Percentiles rank a stretch among this genome's conserved stretches.
Conservation (phyloP, 2,329 filamentous ascomycete genomes). For the Podosphaera aphanis region DNA sequence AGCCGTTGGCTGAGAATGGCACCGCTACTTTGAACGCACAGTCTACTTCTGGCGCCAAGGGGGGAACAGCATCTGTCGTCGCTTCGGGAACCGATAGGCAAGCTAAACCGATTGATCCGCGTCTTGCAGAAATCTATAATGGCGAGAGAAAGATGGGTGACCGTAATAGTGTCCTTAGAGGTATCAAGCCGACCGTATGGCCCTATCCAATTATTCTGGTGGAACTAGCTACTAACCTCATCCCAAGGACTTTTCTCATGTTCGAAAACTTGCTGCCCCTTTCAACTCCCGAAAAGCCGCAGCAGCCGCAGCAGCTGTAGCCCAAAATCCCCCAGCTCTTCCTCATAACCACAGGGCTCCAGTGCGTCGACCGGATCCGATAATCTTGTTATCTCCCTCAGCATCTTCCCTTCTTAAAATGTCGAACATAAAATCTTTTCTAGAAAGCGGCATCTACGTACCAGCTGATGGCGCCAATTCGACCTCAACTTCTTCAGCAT, state of each 20-base stretch:
- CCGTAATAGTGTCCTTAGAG: slow-evolving; percentile 66
- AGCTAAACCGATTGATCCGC: slow-evolving; percentile 53
- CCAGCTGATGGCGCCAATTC: slow-evolving; percentile 40
- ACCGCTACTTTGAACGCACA: slow-evolving; percentile 22
- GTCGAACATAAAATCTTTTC: slow-evolving; percentile 87
- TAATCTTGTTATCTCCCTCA: slow-evolving; percentile 89
- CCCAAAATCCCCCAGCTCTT: slow-evolving; percentile 23
- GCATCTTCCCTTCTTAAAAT: slow-evolving; percentile 86
- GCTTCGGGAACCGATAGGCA: slow-evolving; percentile 21
- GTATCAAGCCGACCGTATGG: slow-evolving; percentile 66
- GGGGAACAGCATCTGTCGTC: slow-evolving; percentile 13
- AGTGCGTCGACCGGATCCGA: slow-evolving; percentile 44
- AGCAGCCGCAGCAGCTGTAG: slow-evolving; percentile 16
- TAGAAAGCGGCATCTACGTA: slow-evolving; percentile 61
- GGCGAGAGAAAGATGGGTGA: slow-evolving; percentile 83
- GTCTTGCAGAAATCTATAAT: slow-evolving; percentile 70
- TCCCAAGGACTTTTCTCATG: slow-evolving; percentile 69
- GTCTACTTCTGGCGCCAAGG: slow-evolving; percentile 23
- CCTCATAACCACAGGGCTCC: slow-evolving; percentile 30
- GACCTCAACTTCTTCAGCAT: slow-evolving; percentile 44
- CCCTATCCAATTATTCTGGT: background rate
- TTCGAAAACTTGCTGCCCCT: slow-evolving; percentile 60
- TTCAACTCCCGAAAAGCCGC: slow-evolving; percentile 43
- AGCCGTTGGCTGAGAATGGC: slow-evolving; percentile 46
- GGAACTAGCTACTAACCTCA: slow-evolving; percentile 3